Evolutionary conservation across 2,329 filamentous ascomycete species (phyloP).

Genomic region (Coleophoma crateriformis): DNA sequence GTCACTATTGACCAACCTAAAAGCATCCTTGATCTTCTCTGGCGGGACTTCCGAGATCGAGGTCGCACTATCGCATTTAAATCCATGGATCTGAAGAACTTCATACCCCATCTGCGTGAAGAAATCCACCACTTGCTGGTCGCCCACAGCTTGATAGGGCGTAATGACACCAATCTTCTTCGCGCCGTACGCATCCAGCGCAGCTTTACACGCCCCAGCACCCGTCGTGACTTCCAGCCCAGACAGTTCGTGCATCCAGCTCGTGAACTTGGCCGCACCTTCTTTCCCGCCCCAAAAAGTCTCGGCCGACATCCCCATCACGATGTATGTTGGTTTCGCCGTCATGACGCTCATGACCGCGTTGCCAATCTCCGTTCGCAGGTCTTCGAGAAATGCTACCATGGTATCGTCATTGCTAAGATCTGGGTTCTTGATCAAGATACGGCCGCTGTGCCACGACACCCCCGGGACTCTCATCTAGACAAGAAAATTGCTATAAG

Average conservation of each 20-base stretch:
- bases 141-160: slow-evolving; percentile 25
- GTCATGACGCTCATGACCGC: slow-evolving; percentile 23
- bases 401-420: slow-evolving; percentile 23
- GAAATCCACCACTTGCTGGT: slow-evolving; percentile 26
- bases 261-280: slow-evolving; percentile 24
- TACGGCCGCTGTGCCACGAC: slow-evolving; percentile 27
- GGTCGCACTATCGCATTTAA: slow-evolving; percentile 23
- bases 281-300: slow-evolving; percentile 27
- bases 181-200: slow-evolving; percentile 21
- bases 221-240: slow-evolving; percentile 25
- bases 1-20: slow-evolving; percentile 17
- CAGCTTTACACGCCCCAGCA: slow-evolving; percentile 24
- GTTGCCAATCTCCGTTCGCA: slow-evolving; percentile 22
- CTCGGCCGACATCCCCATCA: slow-evolving; percentile 28
- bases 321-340: slow-evolving; percentile 24
- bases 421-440: slow-evolving; percentile 24
- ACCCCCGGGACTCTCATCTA: slow-evolving; percentile 13
- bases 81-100: slow-evolving; percentile 21
- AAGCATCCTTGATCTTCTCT: slow-evolving; percentile 22
- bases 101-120: slow-evolving; percentile 25
- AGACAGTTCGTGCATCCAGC: slow-evolving; percentile 24
- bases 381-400: slow-evolving; percentile 24
- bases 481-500: no score
- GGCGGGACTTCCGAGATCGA: slow-evolving; percentile 25
- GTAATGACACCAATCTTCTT: slow-evolving; percentile 27